These are phyloP conservation scores for Aurifilum marmelostoma DNA, from an alignment of 2,329 filamentous ascomycete genomes.

Conservation along the genomic window DNA sequence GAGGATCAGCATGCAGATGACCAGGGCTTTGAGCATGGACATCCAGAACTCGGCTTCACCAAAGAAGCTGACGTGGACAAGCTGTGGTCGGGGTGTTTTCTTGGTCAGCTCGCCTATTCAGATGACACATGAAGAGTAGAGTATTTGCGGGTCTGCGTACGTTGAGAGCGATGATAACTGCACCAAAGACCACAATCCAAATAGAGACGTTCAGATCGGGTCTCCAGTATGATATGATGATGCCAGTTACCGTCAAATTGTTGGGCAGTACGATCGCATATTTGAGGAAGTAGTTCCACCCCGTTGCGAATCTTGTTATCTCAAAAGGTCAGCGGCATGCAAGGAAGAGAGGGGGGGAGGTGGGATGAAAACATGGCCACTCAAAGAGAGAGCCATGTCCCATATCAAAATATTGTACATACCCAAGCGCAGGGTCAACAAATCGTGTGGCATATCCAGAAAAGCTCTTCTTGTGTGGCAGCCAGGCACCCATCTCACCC, in stretches of 20 bases:
- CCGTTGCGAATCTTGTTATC: slow-evolving; percentile 43
- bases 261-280: slow-evolving; percentile 44
- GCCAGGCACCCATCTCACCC: slow-evolving; percentile 71
- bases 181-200: slow-evolving; percentile 42
- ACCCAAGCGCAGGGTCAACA: slow-evolving; percentile 51
- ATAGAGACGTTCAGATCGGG: slow-evolving; percentile 44
- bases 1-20: slow-evolving; percentile 46
- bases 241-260: slow-evolving; percentile 44
- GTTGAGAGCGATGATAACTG: slow-evolving; percentile 41
- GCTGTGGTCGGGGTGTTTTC: slow-evolving; percentile 27
- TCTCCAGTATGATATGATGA: slow-evolving; percentile 44
- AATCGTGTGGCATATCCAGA: slow-evolving; percentile 67
- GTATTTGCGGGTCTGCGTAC: slow-evolving; percentile 27
- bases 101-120: not conserved
- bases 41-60: slow-evolving; percentile 55
- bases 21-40: slow-evolving; percentile 48
- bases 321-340: not conserved
- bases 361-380: not conserved
- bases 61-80: slow-evolving; percentile 45
- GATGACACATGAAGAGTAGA: no score
- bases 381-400: not conserved
- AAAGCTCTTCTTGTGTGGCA: slow-evolving; percentile 65
- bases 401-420: not conserved
- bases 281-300: slow-evolving; percentile 53
- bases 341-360: not conserved